A percentile compares a stretch with the other conserved stretches of the same genome.
Conservation (phyloP, 2,329 filamentous ascomycete species). For the Clonostachys rhizophaga region DNA sequence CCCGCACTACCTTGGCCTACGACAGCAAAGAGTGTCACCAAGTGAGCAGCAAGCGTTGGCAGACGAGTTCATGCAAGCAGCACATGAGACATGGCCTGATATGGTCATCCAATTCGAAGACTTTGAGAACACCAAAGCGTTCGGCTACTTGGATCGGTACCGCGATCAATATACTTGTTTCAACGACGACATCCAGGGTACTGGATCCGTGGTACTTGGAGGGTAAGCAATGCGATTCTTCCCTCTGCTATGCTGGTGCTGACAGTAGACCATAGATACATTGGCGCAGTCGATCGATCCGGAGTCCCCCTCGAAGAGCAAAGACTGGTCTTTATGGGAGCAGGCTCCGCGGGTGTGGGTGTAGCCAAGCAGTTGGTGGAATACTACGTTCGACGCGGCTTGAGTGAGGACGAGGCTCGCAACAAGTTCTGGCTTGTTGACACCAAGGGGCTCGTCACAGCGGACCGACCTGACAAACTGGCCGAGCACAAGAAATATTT, state of each 20-base stretch:
- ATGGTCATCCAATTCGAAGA: conserved; percentile 92
- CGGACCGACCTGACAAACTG: conserved; percentile 87
- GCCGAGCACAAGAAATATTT: conserved; percentile 84
- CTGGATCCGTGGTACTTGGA: conserved; percentile 87
- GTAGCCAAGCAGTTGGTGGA: conserved; percentile 97
- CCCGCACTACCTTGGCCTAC: conserved; percentile 83
- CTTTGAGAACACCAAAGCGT: conserved; percentile 89
- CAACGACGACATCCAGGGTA: conserved; percentile 98
- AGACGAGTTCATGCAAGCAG: conserved; percentile 94
- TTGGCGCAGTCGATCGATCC: conserved; percentile 75
- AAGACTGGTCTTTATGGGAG: conserved; percentile 91
- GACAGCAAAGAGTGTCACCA: conserved; percentile 72
- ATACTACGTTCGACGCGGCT: conserved; percentile 89
- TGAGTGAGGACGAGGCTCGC: conserved; percentile 81
- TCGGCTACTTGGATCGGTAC: conserved; percentile 88
- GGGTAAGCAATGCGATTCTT: conserved; percentile 45
- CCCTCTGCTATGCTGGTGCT: conserved; percentile 21
- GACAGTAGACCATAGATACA: conserved; percentile 56
- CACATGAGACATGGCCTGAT: conserved; percentile 65
- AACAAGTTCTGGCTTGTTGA: conserved; percentile 97
- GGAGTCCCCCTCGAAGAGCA: conserved; percentile 85
- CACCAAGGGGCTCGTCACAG: conserved; percentile 91
- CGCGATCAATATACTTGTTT: conserved; percentile 88
- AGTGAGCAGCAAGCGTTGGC: conserved; percentile 85
- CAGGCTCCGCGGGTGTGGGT: conserved; percentile 91